phyloP scores from a whole-genome alignment of 2,329 filamentous ascomycete species.

The Fusarium concolor region DNA sequence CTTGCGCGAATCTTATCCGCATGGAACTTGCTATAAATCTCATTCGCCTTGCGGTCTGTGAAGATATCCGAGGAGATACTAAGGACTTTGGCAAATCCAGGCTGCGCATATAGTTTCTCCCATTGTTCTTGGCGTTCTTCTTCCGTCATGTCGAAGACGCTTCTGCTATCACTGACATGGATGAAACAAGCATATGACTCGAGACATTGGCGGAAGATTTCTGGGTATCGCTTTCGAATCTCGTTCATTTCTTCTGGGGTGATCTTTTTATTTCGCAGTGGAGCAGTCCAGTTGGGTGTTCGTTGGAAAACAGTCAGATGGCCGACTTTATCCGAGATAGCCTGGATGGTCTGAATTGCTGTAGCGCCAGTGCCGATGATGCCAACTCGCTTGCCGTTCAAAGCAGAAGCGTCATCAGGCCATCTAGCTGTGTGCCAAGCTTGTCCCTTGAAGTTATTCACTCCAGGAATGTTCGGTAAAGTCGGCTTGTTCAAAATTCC shows the following conservation, averaged over 20 bases:
- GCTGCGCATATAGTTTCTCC: slow-evolving; percentile 25
- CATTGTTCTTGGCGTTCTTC: slow-evolving; percentile 25
- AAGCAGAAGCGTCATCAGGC: slow-evolving; percentile 13
- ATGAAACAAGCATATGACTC: slow-evolving; percentile 44
- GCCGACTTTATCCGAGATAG: slow-evolving; percentile 26
- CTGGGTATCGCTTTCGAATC: slow-evolving; percentile 35
- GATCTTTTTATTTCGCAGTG: slow-evolving; percentile 43
- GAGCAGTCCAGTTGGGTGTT: slow-evolving; percentile 36
- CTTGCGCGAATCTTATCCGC: slow-evolving; percentile 29
- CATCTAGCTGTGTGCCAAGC: slow-evolving; percentile 34
- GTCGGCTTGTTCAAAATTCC: slow-evolving; percentile 31
- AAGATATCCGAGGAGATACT: slow-evolving; percentile 27
- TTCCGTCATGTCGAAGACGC: slow-evolving; percentile 35
- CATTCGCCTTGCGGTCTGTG: slow-evolving; percentile 27
- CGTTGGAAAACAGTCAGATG: slow-evolving; percentile 37
- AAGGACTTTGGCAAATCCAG: slow-evolving; percentile 33
- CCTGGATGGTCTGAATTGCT: slow-evolving; percentile 37
- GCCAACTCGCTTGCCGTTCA: slow-evolving; percentile 27
- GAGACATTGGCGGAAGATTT: slow-evolving; percentile 35
- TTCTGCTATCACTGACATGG: slow-evolving; percentile 23
- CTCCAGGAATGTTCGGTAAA: slow-evolving; percentile 19
- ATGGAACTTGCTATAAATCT: slow-evolving; percentile 36
- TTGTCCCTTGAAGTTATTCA: slow-evolving; percentile 24
- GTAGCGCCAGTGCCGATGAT: slow-evolving; percentile 35
- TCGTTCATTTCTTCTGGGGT: slow-evolving; percentile 33